Percentiles rank a stretch among this genome's conserved stretches.
Evolutionary conservation across 768 basidiomycete genomes (phyloP).

Genomic region (Phanerodontia chrysosporium): DNA sequence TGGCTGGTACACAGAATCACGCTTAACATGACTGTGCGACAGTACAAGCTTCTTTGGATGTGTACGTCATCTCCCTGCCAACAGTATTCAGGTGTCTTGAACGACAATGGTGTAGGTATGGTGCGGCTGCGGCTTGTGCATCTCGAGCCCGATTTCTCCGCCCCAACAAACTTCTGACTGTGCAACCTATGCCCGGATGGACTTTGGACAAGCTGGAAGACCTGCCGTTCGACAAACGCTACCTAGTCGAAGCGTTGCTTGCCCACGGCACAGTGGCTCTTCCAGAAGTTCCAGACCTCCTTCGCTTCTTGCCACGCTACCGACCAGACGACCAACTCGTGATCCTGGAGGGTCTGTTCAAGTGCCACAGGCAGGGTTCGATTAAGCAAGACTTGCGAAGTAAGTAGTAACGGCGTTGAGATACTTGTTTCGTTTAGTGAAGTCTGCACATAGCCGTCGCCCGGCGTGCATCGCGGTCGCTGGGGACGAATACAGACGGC

Average conservation of each 20-base stretch:
- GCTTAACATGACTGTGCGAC: constrained; percentile 1
- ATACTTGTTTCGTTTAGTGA: no score
- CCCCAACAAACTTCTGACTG: background rate
- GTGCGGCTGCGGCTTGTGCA: constrained; percentile 1
- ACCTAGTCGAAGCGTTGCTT: constrained; percentile 7
- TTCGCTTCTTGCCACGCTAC: background rate
- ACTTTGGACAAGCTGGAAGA: background rate
- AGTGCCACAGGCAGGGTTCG: background rate
- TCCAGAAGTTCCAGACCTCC: background rate
- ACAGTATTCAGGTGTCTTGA: background rate
- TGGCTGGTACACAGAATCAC: constrained; percentile 2
- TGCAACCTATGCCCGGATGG: background rate
- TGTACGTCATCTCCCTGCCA: constrained; percentile 3
- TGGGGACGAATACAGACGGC: no score
- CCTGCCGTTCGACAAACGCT: background rate
- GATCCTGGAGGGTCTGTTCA: constrained; percentile 11
- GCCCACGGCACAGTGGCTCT: background rate
- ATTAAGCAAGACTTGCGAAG: background rate
- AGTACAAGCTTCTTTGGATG: constrained; percentile 15
- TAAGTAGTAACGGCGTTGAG: no score
- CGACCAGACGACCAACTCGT: background rate
- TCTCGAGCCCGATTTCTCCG: constrained; percentile 3
- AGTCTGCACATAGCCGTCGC: no score
- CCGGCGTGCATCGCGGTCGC: background rate
- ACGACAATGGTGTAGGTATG: constrained; percentile 11